Conservation (phyloP, 1,284 basidiomycete species). For the Cutaneotrichosporon cutaneum region DNA sequence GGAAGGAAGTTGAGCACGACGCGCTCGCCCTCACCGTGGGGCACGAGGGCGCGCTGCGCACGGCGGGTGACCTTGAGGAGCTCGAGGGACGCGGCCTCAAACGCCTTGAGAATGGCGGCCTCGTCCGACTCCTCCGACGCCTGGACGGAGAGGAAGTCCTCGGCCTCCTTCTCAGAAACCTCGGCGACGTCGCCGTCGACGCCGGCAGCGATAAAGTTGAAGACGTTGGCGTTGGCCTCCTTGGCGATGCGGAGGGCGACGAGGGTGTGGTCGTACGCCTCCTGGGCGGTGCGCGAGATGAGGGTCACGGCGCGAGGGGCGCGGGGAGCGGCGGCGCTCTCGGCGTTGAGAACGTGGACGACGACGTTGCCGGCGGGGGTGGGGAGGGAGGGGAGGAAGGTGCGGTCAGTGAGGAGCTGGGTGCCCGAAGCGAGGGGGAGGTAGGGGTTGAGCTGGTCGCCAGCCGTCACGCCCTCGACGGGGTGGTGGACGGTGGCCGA, state of each 20-base stretch:
- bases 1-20: slow-evolving; percentile 71
- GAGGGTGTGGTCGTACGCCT: slow-evolving; percentile 70
- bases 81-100: slow-evolving; percentile 64
- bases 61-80: slow-evolving; percentile 65
- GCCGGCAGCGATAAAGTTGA: slow-evolving; percentile 71
- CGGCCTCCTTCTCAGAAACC: slow-evolving; percentile 49
- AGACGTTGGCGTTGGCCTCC: slow-evolving; percentile 63
- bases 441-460: slow-evolving; percentile 47
- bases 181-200: slow-evolving; percentile 54
- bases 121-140: slow-evolving; percentile 14
- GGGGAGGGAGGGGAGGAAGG: slow-evolving; percentile 45
- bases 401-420: slow-evolving; percentile 43
- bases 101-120: slow-evolving; percentile 58
- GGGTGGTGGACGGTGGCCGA: slow-evolving; percentile 45
- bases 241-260: slow-evolving; percentile 68
- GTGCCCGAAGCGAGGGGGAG: slow-evolving; percentile 43
- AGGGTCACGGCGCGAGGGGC: slow-evolving; percentile 56
- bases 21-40: slow-evolving; percentile 61
- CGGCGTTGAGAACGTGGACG: slow-evolving; percentile 43
- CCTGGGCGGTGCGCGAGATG: slow-evolving; percentile 63
- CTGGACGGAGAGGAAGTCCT: slow-evolving; percentile 53
- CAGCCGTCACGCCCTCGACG: slow-evolving; percentile 28
- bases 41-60: slow-evolving; percentile 59
- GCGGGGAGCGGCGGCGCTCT: slow-evolving; percentile 35
- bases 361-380: slow-evolving; percentile 28